Base-by-base conservation (phyloP, 2,329 filamentous ascomycete species). In the Diplodia corticola region DNA sequence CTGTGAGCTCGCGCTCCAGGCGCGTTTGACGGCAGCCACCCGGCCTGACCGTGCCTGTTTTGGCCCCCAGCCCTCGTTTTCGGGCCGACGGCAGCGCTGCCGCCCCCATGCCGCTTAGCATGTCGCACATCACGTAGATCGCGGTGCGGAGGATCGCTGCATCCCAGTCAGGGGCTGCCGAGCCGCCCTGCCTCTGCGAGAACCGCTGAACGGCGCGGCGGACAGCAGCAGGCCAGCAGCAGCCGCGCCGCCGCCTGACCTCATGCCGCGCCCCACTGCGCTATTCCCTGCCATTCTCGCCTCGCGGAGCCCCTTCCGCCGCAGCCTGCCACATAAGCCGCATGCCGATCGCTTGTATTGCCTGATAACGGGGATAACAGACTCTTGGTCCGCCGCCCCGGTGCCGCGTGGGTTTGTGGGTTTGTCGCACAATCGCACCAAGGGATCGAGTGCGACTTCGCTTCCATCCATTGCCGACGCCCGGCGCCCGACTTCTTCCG, bases 131-230 rank as follows among this genome's bases (percentile, higher is more conserved):
- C 51, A 24, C 30, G 51, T 37, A 35, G 51, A 55, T 55, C 51
- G 30, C 33, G 12, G 28, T 55, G 51, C 51, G 51, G 51, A 55
- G 51, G 51, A 55, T 55, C 51, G 51, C 51, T 55, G 33, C 26
- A 37, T 30, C 50, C 50, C 30, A 20, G 51, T 53, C 49, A 53
- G 49, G 49, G 49, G 49, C 49, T 20, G 40, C 10, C 40, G n/a
- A 20, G n/a, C 17, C n/a, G 20, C 5, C 10, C 6, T 44, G 10
- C 17, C 40, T n/a, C 40, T 44, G 40, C 7, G 40, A 9, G 7
- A 44, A 17, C 37, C 37, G n/a, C 37, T 44, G n/a, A 44, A 44
- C 40, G 40, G 40, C 40, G 40, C 40, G 40, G 40, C 40, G n/a
- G n/a, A n/a, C n/a, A n/a, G n/a, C n/a, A n/a, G n/a, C n/a, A n/a